Percentiles rank a stretch among this genome's conserved stretches.
Evolutionary conservation across 2,329 filamentous ascomycete species (phyloP).

Genomic region (Trichocomaceae sp.): DNA sequence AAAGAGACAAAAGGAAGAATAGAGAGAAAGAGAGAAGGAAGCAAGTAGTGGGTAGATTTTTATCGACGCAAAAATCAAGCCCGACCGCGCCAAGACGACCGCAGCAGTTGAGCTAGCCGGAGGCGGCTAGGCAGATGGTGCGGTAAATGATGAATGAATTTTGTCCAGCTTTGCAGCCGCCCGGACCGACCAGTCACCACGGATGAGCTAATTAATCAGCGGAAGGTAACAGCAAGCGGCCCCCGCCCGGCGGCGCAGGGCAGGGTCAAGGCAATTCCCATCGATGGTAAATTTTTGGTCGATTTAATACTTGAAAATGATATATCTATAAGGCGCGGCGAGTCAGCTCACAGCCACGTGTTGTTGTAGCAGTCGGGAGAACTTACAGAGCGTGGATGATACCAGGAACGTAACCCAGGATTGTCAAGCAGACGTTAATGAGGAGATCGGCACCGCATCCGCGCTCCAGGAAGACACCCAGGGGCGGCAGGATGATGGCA

Average conservation of each 20-base stretch:
- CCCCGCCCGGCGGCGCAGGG: neutral
- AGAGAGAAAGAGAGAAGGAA: constrained; percentile 16
- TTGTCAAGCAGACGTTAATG: constrained; percentile 87
- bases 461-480: constrained; percentile 91
- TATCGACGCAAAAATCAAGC: neutral
- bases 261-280: neutral
- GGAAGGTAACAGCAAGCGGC: neutral
- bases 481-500: constrained; percentile 80
- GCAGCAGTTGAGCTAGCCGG: neutral
- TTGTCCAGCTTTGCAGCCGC: neutral
- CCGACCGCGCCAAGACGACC: constrained; percentile 1
- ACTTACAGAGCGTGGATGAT: constrained; percentile 86
- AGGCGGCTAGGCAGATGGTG: neutral
- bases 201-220: neutral
- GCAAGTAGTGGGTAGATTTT: neutral
- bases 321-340: constrained; percentile 51
- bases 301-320: constrained; percentile 78
- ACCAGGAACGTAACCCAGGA: constrained; percentile 69
- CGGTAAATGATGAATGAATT: neutral
- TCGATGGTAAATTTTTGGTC: constrained; percentile 7
- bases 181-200: too few species aligned
- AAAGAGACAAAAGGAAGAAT: constrained; percentile 18
- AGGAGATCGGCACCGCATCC: constrained; percentile 80
- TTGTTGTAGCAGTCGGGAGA: neutral
- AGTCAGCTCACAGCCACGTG: constrained; percentile 14